Conservation (phyloP, 2,329 filamentous ascomycete genomes). For the Teratosphaeriaceae sp. region DNA sequence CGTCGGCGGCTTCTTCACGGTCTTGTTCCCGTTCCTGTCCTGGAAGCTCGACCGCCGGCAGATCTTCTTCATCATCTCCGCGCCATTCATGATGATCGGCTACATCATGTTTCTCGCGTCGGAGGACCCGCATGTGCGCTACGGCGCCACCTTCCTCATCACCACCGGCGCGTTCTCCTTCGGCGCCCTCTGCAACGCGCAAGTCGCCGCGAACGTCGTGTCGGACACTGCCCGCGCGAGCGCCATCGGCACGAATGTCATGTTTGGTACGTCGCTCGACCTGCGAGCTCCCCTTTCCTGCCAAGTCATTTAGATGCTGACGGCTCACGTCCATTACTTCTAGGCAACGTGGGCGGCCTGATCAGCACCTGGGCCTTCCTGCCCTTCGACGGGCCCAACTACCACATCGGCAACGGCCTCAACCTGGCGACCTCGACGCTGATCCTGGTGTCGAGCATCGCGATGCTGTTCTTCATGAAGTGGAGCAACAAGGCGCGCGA, state of each 20-base stretch:
- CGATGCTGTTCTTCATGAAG: slow-evolving; percentile 54
- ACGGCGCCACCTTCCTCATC: slow-evolving; percentile 65
- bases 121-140: slow-evolving; percentile 47
- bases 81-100: slow-evolving; percentile 60
- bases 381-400: slow-evolving; percentile 57
- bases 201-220: slow-evolving; percentile 63
- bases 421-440: slow-evolving; percentile 58
- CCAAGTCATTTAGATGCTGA: no score
- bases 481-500: slow-evolving; percentile 55
- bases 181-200: slow-evolving; percentile 59
- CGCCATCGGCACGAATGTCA: slow-evolving; percentile 61
- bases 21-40: slow-evolving; percentile 55
- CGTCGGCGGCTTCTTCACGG: slow-evolving; percentile 60
- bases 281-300: no score
- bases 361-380: slow-evolving; percentile 34
- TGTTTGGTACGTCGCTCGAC: no score
- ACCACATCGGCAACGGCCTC: slow-evolving; percentile 63
- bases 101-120: slow-evolving; percentile 65
- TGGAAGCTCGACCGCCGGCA: slow-evolving; percentile 55
- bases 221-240: slow-evolving; percentile 62
- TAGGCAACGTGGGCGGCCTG: slow-evolving; percentile 59
- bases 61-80: slow-evolving; percentile 53
- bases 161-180: slow-evolving; percentile 57
- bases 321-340: no score
- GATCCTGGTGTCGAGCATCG: slow-evolving; percentile 47